A percentile compares a stretch with the other conserved stretches of the same genome.
phyloP scores from a whole-genome alignment of 352 stramenopile species.

The Phytophthora ramorum region DNA sequence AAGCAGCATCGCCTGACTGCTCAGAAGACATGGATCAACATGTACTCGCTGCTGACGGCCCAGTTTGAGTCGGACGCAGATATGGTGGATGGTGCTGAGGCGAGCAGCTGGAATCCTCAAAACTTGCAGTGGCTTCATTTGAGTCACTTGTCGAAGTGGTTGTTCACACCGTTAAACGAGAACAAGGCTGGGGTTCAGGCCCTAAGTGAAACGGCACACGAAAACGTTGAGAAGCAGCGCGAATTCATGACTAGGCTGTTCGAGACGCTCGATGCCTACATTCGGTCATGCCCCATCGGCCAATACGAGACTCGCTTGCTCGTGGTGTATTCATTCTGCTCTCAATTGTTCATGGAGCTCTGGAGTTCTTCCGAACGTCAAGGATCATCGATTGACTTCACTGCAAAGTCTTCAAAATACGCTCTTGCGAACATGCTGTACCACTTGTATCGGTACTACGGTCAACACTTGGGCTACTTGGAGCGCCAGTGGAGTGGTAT shows the following conservation, averaged over 20 bases:
- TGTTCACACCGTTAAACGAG: conserved; percentile 52
- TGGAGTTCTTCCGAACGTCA: conserved; percentile 35
- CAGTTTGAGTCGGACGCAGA: conserved; percentile 68
- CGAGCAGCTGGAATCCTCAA: conserved; percentile 14
- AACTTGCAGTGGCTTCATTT: conserved; percentile 73
- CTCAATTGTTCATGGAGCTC: conserved; percentile 87
- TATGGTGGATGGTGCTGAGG: conserved; percentile 12
- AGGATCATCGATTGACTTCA: conserved; percentile 15
- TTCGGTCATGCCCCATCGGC: conserved; percentile 88
- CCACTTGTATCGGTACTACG: conserved; percentile 96
- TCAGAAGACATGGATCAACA: conserved; percentile 88
- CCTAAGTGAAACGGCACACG: conserved; percentile 27
- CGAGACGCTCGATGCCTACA: conserved; percentile 91
- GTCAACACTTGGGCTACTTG: conserved; percentile 88
- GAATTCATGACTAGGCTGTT: conserved; percentile 87
- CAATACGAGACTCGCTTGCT: conserved; percentile 93
- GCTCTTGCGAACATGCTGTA: conserved; percentile 91
- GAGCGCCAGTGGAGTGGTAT: conserved; percentile 87
- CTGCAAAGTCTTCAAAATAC: conserved; percentile 42
- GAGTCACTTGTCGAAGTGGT: conserved; percentile 66
- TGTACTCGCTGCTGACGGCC: conserved; percentile 89
- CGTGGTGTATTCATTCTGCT: conserved; percentile 90
- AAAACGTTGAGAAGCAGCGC: conserved; percentile 49
- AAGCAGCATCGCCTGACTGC: conserved; percentile 73
- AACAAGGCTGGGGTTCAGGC: conserved; percentile 17